Evolutionary conservation across 495 filamentous ascomycete genomes (phyloP), one percentile per base, ranked within the genome.

Genomic region (Daldinia grandis): DNA sequence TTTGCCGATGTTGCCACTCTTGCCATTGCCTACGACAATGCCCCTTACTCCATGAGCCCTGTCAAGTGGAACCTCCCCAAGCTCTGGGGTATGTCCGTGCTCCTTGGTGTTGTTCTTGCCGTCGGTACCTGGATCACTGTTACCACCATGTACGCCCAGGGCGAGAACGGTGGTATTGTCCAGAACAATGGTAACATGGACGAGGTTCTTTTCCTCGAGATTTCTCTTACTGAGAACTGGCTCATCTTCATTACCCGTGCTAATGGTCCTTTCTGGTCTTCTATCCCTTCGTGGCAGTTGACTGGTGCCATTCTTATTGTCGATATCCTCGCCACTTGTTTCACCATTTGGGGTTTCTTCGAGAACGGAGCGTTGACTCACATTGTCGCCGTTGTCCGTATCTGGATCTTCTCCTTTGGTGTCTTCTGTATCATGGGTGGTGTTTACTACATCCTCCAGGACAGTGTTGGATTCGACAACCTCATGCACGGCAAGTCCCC

Each of bases 11-110:
- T 97, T 71, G 94, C 94, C 66, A 97, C 94, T 58, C 84, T 97
- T 53, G 91, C 94, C 55, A 95, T 97, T 72, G 94, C 94, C 60
- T 97, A 97, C 80, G 94, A 97, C 79, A 94, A 94, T 74, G 94
- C 94, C 19, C 92, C 93, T 12, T 97, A 90, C 86, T 92, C 91
- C 67, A 89, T 88, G 82, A 86, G 87, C 12, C 94, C 94, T 21
- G 93, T 96, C 80, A 95, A 96, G 82, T 97, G 94, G 94, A 96
- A 97, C 78, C 81, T 93, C 51, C 94, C 92, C 67, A 93, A 92
- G 83, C 87, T 97, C 25, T 97, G 94, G 94, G 93, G 93, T 67
- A 92, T 94, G 86, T 92, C 93, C 27, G 85, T 95, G 54, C 81
- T 96, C 15, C 87, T 97, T 65, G 94, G 94, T 70, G 76, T 93